These are phyloP conservation scores for Typha latifolia DNA, from an alignment of 176 grass and related monocot genomes.

Conservation along the genomic window DNA sequence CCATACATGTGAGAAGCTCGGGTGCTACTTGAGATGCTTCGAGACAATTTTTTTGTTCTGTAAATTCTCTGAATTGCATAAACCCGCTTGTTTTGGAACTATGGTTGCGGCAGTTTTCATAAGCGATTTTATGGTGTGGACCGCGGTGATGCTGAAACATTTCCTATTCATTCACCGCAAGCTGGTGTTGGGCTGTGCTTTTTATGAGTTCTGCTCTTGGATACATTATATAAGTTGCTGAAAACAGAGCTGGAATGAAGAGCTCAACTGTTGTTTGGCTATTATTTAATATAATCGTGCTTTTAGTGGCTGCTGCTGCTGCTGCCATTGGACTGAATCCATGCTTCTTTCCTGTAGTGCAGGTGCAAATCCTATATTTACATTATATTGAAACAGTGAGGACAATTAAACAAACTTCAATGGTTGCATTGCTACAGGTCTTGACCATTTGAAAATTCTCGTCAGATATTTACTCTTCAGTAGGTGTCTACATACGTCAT, in stretches of 20 bases:
- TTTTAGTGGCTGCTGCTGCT: neutral
- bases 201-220: neutral
- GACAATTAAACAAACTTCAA: too few species aligned
- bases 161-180: neutral
- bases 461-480: too few species aligned
- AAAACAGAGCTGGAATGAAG: neutral
- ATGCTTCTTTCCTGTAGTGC: neutral
- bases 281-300: neutral
- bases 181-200: neutral
- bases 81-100: neutral
- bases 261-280: neutral
- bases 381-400: too few species aligned
- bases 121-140: neutral
- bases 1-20: slow-evolving; percentile 41
- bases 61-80: neutral
- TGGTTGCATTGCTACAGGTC: too few species aligned
- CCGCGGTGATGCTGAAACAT: neutral
- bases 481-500: too few species aligned
- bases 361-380: too few species aligned
- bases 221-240: neutral
- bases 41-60: neutral
- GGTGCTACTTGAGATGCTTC: neutral
- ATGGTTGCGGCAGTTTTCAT: slow-evolving; percentile 3
- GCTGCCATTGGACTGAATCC: neutral
- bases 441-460: too few species aligned